phyloP scores from a whole-genome alignment of 108 stramenopile genomes.

The Mediolabrus comicus region DNA sequence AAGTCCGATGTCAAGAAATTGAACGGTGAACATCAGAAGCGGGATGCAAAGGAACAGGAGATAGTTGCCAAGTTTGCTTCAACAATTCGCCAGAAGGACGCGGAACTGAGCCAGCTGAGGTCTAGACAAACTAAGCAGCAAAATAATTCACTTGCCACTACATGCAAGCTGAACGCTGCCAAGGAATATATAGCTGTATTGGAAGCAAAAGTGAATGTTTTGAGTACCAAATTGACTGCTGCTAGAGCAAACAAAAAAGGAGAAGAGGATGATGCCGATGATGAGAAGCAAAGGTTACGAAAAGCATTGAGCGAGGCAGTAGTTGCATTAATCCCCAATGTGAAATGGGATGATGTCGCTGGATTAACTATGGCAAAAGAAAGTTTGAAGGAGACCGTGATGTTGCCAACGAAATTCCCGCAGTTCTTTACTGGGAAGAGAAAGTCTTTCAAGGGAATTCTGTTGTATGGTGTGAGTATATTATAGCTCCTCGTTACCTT shows the following conservation, averaged over 20 bases:
- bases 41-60: too few relatives aligned
- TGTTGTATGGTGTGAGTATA: slow-evolving; percentile 97
- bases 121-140: too few relatives aligned
- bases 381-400: slow-evolving; percentile 97
- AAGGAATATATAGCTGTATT: too few relatives aligned
- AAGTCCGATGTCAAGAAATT: too few relatives aligned
- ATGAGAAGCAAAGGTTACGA: slow-evolving; percentile 79
- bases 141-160: too few relatives aligned
- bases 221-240: too few relatives aligned
- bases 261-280: slow-evolving; percentile 62
- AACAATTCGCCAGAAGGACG: too few relatives aligned
- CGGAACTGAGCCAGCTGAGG: too few relatives aligned
- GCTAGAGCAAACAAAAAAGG: slow-evolving; percentile 53
- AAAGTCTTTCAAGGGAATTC: slow-evolving; percentile 92
- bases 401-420: slow-evolving; percentile 90
- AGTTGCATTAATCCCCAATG: slow-evolving; percentile 95
- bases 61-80: too few relatives aligned
- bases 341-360: slow-evolving; percentile 98
- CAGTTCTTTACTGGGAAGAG: slow-evolving; percentile 96
- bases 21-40: too few relatives aligned
- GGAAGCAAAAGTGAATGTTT: too few relatives aligned
- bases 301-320: slow-evolving; percentile 79
- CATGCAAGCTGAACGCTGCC: too few relatives aligned
- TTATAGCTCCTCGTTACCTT: not conserved
- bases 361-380: slow-evolving; percentile 97